phyloP scores from a whole-genome alignment of 306 rosid species.

The Styphnolobium japonicum region DNA sequence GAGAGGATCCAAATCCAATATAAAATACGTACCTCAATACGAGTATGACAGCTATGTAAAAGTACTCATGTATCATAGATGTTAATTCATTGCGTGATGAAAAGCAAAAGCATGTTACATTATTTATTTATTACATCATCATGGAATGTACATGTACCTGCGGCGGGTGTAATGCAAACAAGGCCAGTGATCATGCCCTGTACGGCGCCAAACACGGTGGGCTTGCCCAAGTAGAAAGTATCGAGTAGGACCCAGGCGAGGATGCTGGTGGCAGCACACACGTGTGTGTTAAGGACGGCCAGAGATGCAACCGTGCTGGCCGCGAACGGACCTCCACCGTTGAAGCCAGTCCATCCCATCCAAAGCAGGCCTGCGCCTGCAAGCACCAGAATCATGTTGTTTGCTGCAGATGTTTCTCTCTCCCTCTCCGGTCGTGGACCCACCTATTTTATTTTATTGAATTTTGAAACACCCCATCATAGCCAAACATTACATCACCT shows the following conservation, averaged over 20 bases:
- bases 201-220: slow-evolving; percentile 47
- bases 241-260: slow-evolving; percentile 42
- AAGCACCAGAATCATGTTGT: slow-evolving; percentile 42
- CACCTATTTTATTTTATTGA: too few species aligned
- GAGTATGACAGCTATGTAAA: too few species aligned
- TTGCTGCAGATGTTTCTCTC: slow-evolving; percentile 20
- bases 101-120: neutral
- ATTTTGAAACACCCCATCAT: too few species aligned
- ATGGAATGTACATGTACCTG: slow-evolving; percentile 22
- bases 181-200: slow-evolving; percentile 61
- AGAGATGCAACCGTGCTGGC: slow-evolving; percentile 41
- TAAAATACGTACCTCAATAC: too few species aligned
- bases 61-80: too few species aligned
- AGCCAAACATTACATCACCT: too few species aligned
- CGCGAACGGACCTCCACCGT: slow-evolving; percentile 49
- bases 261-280: slow-evolving; percentile 44
- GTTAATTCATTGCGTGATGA: too few species aligned
- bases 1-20: too few species aligned
- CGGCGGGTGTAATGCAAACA: slow-evolving; percentile 53
- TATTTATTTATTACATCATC: too few species aligned
- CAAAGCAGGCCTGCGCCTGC: slow-evolving; percentile 58
- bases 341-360: slow-evolving; percentile 70
- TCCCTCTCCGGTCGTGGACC: slow-evolving; percentile 38
- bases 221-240: slow-evolving; percentile 36
- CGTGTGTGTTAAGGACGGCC: slow-evolving; percentile 51